Evolutionary conservation across 331 rosid genomes (phyloP).

Genomic region (Malus hybrid): DNA sequence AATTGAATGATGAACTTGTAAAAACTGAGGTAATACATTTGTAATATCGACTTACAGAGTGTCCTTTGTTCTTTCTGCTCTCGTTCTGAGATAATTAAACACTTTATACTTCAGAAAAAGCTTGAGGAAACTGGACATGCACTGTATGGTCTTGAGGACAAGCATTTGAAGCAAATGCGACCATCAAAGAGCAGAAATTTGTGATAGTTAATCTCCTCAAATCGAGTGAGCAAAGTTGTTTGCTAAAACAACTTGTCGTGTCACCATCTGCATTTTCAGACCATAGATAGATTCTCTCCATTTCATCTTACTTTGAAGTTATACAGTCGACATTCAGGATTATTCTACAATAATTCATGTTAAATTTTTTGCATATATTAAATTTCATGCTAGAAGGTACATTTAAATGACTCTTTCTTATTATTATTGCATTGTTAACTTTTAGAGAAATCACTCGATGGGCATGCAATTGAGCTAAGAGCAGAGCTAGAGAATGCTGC

Average conservation of each 20-base stretch:
- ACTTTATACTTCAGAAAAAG: too few relatives aligned
- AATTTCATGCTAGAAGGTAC: neutral
- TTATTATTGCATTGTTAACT: constrained; percentile 1
- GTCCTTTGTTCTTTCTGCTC: neutral
- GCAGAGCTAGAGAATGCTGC: constrained; percentile 89
- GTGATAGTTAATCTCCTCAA: constrained; percentile 78
- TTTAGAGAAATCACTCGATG: constrained; percentile 75
- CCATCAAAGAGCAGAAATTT: constrained; percentile 40
- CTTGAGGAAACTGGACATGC: too few relatives aligned
- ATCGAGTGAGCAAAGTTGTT: constrained; percentile 48
- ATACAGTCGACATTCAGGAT: too few relatives aligned
- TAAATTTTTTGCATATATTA: too few relatives aligned
- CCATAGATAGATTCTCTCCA: too few relatives aligned
- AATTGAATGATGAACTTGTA: constrained; percentile 69
- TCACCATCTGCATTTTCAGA: neutral
- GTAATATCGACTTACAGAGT: neutral
- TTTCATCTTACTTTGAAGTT: too few relatives aligned
- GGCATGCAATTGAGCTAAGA: constrained; percentile 69
- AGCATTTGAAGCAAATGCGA: too few relatives aligned
- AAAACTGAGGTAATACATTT: constrained; percentile 61
- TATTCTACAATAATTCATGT: neutral
- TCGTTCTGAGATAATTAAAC: too few relatives aligned
- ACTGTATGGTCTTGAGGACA: too few relatives aligned
- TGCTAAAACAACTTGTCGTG: neutral
- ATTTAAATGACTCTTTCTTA: neutral